These are phyloP conservation scores for Psilocybe cyanescens DNA, from an alignment of 768 basidiomycete genomes.

Conservation along the genomic window DNA sequence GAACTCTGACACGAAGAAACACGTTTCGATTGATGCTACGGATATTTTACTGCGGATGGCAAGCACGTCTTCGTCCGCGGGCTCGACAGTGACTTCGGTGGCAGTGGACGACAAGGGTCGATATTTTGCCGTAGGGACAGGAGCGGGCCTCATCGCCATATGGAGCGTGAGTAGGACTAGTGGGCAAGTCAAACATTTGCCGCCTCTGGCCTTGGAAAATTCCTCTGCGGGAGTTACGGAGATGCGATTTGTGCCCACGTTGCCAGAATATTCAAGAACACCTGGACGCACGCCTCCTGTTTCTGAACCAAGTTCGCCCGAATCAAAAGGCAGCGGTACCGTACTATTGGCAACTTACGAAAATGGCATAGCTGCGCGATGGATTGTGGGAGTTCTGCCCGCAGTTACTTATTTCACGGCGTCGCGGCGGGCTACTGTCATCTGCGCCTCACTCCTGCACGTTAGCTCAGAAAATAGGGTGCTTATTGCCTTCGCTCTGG, in stretches of 20 bases:
- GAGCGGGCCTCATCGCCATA: constrained; percentile 62
- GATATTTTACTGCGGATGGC: constrained; percentile 54
- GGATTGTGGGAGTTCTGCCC: constrained; percentile 42
- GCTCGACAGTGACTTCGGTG: constrained; percentile 60
- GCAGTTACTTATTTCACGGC: constrained; percentile 43
- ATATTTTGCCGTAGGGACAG: constrained; percentile 74
- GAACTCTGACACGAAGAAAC: constrained; percentile 47
- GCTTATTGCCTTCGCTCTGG: constrained; percentile 61
- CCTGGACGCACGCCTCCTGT: constrained; percentile 23
- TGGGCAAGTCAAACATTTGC: constrained; percentile 18
- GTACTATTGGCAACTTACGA: constrained; percentile 58
- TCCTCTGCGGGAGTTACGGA: constrained; percentile 55
- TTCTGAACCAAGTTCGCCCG: constrained; percentile 37
- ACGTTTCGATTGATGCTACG: constrained; percentile 53
- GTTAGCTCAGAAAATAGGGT: constrained; percentile 48
- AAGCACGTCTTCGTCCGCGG: constrained; percentile 51
- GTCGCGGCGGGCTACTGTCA: constrained; percentile 44
- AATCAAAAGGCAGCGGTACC: constrained; percentile 24
- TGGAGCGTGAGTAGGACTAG: constrained; percentile 56
- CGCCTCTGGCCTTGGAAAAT: constrained; percentile 44
- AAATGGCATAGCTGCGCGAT: constrained; percentile 60
- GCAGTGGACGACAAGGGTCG: constrained; percentile 64
- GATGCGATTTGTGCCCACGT: constrained; percentile 49
- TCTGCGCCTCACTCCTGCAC: constrained; percentile 53
- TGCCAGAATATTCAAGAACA: constrained; percentile 11